Conservation (phyloP, 148 eudicot genomes). For the Suaeda aralocaspica region DNA sequence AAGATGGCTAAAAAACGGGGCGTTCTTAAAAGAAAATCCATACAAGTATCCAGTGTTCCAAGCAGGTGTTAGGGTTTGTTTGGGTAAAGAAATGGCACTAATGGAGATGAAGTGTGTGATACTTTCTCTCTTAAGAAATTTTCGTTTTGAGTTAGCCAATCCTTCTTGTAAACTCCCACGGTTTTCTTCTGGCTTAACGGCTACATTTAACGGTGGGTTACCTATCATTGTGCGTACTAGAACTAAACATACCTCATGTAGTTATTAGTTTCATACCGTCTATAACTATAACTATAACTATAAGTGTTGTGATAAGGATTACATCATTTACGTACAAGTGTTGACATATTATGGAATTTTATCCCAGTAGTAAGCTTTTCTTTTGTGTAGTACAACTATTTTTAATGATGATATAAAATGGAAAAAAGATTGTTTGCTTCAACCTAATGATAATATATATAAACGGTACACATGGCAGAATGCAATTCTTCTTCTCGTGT, state of each 20-base stretch:
- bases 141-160: conserved; percentile 31
- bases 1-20: conserved; percentile 60
- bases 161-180: conserved; percentile 23
- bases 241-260: neutral
- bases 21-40: conserved; percentile 39
- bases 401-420: too few species aligned
- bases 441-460: too few species aligned
- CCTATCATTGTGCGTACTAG: conserved; percentile 31
- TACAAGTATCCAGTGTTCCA: conserved; percentile 71
- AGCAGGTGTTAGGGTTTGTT: conserved; percentile 64
- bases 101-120: conserved; percentile 52
- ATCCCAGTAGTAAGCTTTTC: too few species aligned
- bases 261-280: neutral
- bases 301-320: too few species aligned
- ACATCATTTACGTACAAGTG: too few species aligned
- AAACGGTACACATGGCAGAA: too few species aligned
- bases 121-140: conserved; percentile 36
- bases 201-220: conserved; percentile 50
- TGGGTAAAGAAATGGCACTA: conserved; percentile 73
- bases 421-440: too few species aligned
- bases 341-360: too few species aligned
- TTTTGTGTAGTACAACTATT: too few species aligned
- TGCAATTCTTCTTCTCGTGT: too few species aligned
- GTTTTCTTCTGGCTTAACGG: conserved; percentile 63
- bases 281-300: neutral